Evolutionary conservation across 2,329 filamentous ascomycete species (phyloP).

Genomic region (Ophiosphaerella narmari): DNA sequence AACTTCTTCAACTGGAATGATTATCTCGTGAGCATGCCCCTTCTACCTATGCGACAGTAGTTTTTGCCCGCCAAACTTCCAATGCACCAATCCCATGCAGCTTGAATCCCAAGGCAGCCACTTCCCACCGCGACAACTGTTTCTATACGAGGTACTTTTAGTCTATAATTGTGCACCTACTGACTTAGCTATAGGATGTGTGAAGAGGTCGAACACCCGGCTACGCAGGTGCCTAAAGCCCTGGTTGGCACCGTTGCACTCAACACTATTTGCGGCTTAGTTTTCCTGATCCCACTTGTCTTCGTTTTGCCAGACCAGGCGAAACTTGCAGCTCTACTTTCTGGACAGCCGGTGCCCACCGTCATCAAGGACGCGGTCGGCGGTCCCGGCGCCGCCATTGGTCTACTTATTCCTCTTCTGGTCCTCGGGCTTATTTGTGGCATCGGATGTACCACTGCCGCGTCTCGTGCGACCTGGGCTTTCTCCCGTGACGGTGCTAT

Average conservation of each 20-base stretch:
- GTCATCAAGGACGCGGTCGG: conserved; percentile 69
- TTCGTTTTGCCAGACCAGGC: conserved; percentile 70
- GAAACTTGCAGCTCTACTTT: conserved; percentile 58
- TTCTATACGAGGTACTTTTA: conserved; percentile 20
- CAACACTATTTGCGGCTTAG: conserved; percentile 68
- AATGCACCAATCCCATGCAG: conserved; percentile 24
- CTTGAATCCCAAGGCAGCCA: conserved; percentile 15
- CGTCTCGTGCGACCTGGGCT: conserved; percentile 70
- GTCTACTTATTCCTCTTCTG: conserved; percentile 66
- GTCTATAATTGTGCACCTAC: conserved; percentile 19
- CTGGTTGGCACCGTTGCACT: conserved; percentile 70
- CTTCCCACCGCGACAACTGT: conserved; percentile 22
- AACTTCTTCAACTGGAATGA: conserved; percentile 78
- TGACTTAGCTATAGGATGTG: conserved; percentile 63
- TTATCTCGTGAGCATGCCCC: conserved; percentile 66
- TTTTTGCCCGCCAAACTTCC: conserved; percentile 23
- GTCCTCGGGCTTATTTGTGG: conserved; percentile 70
- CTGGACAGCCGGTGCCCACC: conserved; percentile 66
- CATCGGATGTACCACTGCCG: conserved; percentile 70
- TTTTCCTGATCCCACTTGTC: conserved; percentile 70
- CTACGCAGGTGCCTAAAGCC: conserved; percentile 71
- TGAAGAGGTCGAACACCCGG: conserved; percentile 70
- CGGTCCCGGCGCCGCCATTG: conserved; percentile 64
- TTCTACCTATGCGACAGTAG: conserved; percentile 39
- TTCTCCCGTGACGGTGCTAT: conserved; percentile 74